These are phyloP conservation scores for Fraxinus baroniana DNA, from an alignment of 305 asterid genomes.

Conservation along the genomic window DNA sequence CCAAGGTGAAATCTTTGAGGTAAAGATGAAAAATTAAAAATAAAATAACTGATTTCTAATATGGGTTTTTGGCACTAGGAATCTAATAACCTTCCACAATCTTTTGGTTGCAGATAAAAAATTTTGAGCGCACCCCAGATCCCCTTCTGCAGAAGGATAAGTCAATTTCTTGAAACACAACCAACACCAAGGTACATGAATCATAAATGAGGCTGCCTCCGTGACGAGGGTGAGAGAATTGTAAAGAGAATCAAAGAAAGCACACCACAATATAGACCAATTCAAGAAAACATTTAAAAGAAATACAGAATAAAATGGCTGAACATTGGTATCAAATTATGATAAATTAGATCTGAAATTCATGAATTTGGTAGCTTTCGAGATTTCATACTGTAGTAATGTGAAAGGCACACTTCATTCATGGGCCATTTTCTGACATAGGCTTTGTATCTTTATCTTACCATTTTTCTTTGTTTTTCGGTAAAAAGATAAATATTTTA, in stretches of 20 bases:
- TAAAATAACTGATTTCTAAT: constrained; percentile 21
- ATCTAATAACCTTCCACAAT: constrained; percentile 26
- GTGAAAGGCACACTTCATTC: not conserved
- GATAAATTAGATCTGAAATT: constrained; percentile 36
- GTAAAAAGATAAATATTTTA: too few relatives aligned
- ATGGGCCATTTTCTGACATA: constrained; percentile 22
- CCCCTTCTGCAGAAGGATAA: constrained; percentile 33
- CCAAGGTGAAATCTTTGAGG: constrained; percentile 26
- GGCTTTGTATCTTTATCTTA: not conserved
- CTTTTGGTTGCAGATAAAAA: constrained; percentile 23
- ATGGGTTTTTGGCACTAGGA: constrained; percentile 19
- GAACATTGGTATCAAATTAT: constrained; percentile 46
- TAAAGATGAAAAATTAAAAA: constrained; percentile 8
- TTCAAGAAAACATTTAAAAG: not conserved
- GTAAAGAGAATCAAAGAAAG: constrained; percentile 27
- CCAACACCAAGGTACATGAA: constrained; percentile 18
- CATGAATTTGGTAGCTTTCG: constrained; percentile 31
- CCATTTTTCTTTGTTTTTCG: not conserved
- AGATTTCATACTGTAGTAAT: constrained; percentile 21
- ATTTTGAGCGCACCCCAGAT: constrained; percentile 36
- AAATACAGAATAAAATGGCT: constrained; percentile 30
- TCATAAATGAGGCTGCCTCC: constrained; percentile 28
- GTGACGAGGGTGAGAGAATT: constrained; percentile 11
- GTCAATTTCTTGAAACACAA: constrained; percentile 14
- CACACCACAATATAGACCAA: constrained; percentile 32